A percentile compares a stretch with the other conserved stretches of the same genome.
Evolutionary conservation across 2,329 filamentous ascomycete genomes (phyloP).

Genomic region (Ceratocystis huliohia): DNA sequence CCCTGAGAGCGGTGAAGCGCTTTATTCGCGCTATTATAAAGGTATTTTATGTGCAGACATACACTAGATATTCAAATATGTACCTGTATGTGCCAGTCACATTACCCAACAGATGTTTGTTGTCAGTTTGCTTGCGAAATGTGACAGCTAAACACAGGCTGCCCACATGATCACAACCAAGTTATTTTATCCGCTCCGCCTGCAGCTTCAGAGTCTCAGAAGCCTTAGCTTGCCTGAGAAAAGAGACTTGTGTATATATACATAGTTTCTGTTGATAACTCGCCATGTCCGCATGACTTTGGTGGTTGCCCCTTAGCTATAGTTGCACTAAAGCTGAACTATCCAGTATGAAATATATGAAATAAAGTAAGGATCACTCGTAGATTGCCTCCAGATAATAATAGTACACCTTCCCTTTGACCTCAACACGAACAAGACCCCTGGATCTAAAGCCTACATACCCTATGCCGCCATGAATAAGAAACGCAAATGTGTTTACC

Average conservation of each 20-base stretch:
- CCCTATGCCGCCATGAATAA: background rate
- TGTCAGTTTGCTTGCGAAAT: background rate
- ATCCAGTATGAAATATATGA: background rate
- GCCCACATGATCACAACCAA: background rate
- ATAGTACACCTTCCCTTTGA: background rate
- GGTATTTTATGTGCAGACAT: background rate
- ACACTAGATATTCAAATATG: background rate
- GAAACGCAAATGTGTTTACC: background rate
- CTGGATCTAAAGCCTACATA: background rate
- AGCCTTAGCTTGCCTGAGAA: background rate
- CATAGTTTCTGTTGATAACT: background rate
- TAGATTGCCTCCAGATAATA: background rate
- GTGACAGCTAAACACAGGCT: background rate
- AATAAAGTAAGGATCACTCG: background rate
- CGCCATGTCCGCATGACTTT: background rate
- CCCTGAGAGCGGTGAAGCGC: background rate
- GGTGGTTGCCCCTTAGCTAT: background rate
- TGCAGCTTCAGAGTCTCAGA: background rate
- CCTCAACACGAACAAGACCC: background rate
- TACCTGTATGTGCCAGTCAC: background rate
- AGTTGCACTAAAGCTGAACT: background rate
- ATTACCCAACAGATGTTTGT: background rate
- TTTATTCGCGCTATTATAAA: background rate
- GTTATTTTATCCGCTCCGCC: background rate
- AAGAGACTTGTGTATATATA: background rate